Evolutionary conservation across 1,284 basidiomycete genomes (phyloP).

Genomic region (Anthracocystis setariae): DNA sequence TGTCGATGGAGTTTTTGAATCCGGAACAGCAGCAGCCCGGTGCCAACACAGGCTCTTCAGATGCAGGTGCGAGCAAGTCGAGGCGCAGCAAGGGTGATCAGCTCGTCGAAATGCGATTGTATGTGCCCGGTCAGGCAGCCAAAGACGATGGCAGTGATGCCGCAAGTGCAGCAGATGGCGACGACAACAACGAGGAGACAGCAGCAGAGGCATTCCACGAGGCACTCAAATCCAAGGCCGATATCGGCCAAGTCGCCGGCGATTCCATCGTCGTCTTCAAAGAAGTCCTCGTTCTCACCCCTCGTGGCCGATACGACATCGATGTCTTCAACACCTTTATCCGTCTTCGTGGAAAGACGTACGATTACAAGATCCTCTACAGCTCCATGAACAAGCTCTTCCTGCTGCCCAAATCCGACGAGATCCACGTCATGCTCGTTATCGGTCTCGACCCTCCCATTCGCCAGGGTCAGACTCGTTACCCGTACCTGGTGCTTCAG

Average conservation of each 20-base stretch:
- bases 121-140: slow-evolving; percentile 82
- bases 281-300: slow-evolving; percentile 95
- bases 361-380: slow-evolving; percentile 98
- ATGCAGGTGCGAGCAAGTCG: slow-evolving; percentile 42
- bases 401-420: slow-evolving; percentile 91
- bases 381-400: slow-evolving; percentile 88
- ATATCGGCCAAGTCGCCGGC: slow-evolving; percentile 90
- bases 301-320: slow-evolving; percentile 92
- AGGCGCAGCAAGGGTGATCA: slow-evolving; percentile 71
- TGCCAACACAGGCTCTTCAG: slow-evolving; percentile 64
- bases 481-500: slow-evolving; percentile 97
- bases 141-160: slow-evolving; percentile 70
- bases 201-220: slow-evolving; percentile 98
- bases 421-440: slow-evolving; percentile 90
- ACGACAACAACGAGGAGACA: slow-evolving; percentile 73
- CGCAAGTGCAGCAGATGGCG: slow-evolving; percentile 71
- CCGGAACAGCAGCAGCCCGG: slow-evolving; percentile 66
- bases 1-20: slow-evolving; percentile 90
- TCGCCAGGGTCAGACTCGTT: slow-evolving; percentile 96
- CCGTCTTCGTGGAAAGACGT: slow-evolving; percentile 93
- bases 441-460: slow-evolving; percentile 78
- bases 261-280: slow-evolving; percentile 95
- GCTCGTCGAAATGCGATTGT: slow-evolving; percentile 94
- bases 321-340: slow-evolving; percentile 97
- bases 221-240: slow-evolving; percentile 93